These are phyloP conservation scores for Aquanectria penicillioides DNA, from an alignment of 2,329 filamentous ascomycete species.

Conservation along the genomic window DNA sequence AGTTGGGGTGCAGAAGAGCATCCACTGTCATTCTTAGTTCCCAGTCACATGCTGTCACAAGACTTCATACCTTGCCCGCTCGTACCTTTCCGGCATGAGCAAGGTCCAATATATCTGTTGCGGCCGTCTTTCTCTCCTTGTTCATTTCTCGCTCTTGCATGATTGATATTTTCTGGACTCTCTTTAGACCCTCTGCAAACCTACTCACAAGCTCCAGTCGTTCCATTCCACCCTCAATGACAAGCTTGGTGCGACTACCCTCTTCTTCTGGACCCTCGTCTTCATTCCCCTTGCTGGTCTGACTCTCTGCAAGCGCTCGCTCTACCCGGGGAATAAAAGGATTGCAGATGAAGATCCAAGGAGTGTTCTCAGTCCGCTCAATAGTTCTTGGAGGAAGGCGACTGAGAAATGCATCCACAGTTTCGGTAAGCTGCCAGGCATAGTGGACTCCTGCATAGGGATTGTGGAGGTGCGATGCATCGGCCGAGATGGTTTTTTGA, in stretches of 20 bases:
- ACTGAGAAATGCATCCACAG: slow-evolving; percentile 70
- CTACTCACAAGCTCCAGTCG: slow-evolving; percentile 56
- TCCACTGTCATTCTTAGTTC: slow-evolving; percentile 68
- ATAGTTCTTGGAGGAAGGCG: slow-evolving; percentile 76
- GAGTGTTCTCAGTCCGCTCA: slow-evolving; percentile 52
- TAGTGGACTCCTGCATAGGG: slow-evolving; percentile 63
- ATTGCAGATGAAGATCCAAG: slow-evolving; percentile 81
- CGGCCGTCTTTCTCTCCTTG: slow-evolving; percentile 59
- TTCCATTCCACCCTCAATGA: slow-evolving; percentile 63
- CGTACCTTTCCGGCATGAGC: slow-evolving; percentile 68
- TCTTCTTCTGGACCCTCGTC: slow-evolving; percentile 60
- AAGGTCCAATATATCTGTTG: slow-evolving; percentile 66
- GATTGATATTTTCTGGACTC: slow-evolving; percentile 45
- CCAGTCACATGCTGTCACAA: not conserved
- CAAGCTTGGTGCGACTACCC: slow-evolving; percentile 56
- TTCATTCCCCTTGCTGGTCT: slow-evolving; percentile 55
- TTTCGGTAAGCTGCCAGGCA: slow-evolving; percentile 73
- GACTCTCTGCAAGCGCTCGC: slow-evolving; percentile 47
- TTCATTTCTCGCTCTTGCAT: slow-evolving; percentile 59
- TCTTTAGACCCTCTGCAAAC: slow-evolving; percentile 61
- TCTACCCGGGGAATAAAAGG: slow-evolving; percentile 59
- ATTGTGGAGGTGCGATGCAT: slow-evolving; percentile 61
- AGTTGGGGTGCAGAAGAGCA: slow-evolving; percentile 70
- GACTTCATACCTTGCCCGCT: slow-evolving; percentile 69
- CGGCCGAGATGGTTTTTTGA: slow-evolving; percentile 24